Evolutionary conservation across 768 basidiomycete species (phyloP), one percentile per base, ranked within the genome.

Genomic region (Harrya chromipes): DNA sequence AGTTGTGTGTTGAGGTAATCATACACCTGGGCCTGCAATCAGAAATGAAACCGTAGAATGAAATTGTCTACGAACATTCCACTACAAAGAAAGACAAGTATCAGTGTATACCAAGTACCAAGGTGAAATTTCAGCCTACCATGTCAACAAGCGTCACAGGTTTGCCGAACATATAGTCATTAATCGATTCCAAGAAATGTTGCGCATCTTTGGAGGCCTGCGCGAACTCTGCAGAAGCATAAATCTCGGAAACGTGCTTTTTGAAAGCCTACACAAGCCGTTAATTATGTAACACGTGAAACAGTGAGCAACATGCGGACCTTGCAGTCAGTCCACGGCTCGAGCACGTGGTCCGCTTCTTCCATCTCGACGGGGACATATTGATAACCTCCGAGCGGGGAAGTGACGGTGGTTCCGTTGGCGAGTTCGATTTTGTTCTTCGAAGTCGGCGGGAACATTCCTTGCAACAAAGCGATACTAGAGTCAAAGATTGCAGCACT

Each of bases 301-400:
- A 65, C 11, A 17, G 34, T 6, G 53, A 57, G 38, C 42, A 20
- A 13, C 40, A 31, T 34, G 55, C 72, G 45, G 54, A 81, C 79
- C 20, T 79, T 77, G 64, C 82, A 84, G 51, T 76, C 71, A 7
- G 78, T 79, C 87, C 87, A 92, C 46, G 84, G 83, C 70, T 92
- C 87, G 55, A 92, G 71, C 47, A 86, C 86, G 58, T 83, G 81
- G 65, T 90, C 87, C 53, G 87, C 85, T 48, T 56, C 54, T 41
- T 60, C 37, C 64, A 68, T 64, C 65, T 90, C 87, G 43, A 93
- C 85, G 26, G 90, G 87, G 47, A 93, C 80, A 57, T 93, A 94
- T 70, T 91, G 89, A 69, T 92, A 94, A 1, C 88, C 87, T 8
- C 83, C 82, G 23, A 93, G 78, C n/a, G 90, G 89, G 7, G 86